Evolutionary conservation across 495 filamentous ascomycete species (phyloP).

Genomic region (Podospora fimiseda): DNA sequence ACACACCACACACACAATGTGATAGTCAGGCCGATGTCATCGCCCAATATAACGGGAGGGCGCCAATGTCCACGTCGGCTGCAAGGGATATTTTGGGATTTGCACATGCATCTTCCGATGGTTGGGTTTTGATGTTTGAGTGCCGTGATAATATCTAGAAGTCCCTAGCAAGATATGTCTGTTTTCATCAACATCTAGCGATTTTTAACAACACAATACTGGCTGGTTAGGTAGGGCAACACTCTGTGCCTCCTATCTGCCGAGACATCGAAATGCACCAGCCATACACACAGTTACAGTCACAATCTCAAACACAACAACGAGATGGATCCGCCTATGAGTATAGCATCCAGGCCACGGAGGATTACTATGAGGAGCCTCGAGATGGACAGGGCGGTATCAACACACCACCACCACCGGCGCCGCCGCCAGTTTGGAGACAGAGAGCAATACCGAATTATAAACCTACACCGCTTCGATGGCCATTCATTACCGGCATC

Average conservation of each 20-base stretch:
- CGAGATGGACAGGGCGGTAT: neutral
- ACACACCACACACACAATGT: slow-evolving; percentile 1
- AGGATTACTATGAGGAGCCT: slow-evolving; percentile 19
- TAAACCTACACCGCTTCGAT: slow-evolving; percentile 27
- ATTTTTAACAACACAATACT: no score
- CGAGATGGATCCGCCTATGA: slow-evolving; percentile 14
- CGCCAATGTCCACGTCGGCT: slow-evolving; percentile 6
- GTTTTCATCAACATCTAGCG: no score
- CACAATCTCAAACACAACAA: neutral
- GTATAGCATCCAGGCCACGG: slow-evolving; percentile 23
- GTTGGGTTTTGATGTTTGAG: no score
- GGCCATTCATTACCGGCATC: slow-evolving; percentile 27
- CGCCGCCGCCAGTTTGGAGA: slow-evolving; percentile 7
- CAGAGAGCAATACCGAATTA: slow-evolving; percentile 19
- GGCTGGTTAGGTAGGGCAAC: neutral
- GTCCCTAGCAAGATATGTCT: neutral
- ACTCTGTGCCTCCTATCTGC: neutral
- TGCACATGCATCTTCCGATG: no score
- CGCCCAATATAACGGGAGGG: slow-evolving; percentile 17
- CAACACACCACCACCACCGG: neutral
- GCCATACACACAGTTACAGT: slow-evolving; percentile 1
- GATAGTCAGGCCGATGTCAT: neutral
- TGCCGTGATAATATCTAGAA: no score
- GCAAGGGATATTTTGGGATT: no score
- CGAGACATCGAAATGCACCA: slow-evolving; percentile 15